Base-by-base conservation (phyloP, 441 rosid species). In the Corymbia citriodora region DNA sequence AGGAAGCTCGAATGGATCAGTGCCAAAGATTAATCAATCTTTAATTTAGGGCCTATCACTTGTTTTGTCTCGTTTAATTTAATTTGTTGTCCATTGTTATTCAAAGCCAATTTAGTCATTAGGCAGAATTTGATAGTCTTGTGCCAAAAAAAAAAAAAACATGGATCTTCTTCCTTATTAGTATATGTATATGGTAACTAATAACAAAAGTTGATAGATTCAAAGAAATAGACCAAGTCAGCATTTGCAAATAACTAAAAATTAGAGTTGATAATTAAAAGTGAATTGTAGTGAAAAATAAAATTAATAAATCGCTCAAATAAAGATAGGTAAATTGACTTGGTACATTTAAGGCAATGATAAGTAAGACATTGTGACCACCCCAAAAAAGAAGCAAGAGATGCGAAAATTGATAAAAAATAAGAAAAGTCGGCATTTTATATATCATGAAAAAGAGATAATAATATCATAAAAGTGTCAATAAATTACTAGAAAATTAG, bases 381-480 rank as follows among this genome's bases (percentile, higher is more conserved):
- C 45, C 6, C 45, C 45, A 36, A 40, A 40, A 40, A 40, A 40
- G 6, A 70, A 4, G 82, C 23, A 72, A 72, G 49, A 72, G 9
- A 0, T 9, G 10, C 1, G 1, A 11, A 19, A 36, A 17, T 18
- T 19, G 4, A 72, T 36, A 19, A 19, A 19, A 10, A 3, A 3
- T 1, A n/a, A 3, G 5, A 13, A 29, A 63, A 14, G 33, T 0
- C 19, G 2, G 36, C 72, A 63, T 13, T 29, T 63, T 2, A 0
- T 36, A 29, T 29, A 29, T 16, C 33, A 1, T 14, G 13, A n/a
- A 63, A 31, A 63, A n/a, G 9, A 63, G 33, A 7, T 19, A 0
- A 0, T 63, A 63, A 1, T n/a, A n/a, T 63, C 33, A 8, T 14
- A n/a, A n/a, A 14, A 63, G 0, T 7, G 18, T n/a, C 10, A 1